phyloP scores from a whole-genome alignment of 2,329 filamentous ascomycete species.

The Fusarium coicis region DNA sequence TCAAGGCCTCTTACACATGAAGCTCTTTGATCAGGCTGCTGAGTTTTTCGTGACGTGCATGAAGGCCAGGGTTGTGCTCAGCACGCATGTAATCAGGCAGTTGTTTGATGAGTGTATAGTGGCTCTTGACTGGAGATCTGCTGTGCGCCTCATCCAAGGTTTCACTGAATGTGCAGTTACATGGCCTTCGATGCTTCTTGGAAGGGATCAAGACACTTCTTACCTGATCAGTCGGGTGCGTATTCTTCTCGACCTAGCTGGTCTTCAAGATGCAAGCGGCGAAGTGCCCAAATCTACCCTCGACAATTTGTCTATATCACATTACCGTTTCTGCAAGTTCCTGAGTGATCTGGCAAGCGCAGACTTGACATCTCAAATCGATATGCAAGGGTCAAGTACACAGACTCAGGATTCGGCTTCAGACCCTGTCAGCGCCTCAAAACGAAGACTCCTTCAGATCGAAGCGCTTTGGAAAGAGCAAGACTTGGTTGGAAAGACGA shows the following conservation, averaged over 20 bases:
- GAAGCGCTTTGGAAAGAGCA: conserved; percentile 51
- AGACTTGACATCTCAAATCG: conserved; percentile 18
- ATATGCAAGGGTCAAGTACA: neutral
- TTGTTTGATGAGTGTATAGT: conserved; percentile 56
- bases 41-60: conserved; percentile 55
- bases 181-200: conserved; percentile 43
- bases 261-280: conserved; percentile 32
- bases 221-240: conserved; percentile 48
- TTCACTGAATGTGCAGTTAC: conserved; percentile 41
- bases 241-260: conserved; percentile 52
- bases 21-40: conserved; percentile 57
- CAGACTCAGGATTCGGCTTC: neutral
- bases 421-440: conserved; percentile 9
- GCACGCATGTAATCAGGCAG: conserved; percentile 47
- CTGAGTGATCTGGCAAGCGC: conserved; percentile 35
- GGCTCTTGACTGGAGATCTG: conserved; percentile 54
- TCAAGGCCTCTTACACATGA: conserved; percentile 60
- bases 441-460: conserved; percentile 47
- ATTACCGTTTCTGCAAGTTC: conserved; percentile 33
- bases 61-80: conserved; percentile 48
- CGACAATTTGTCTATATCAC: conserved; percentile 44
- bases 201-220: conserved; percentile 31
- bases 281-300: conserved; percentile 27
- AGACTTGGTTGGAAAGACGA: conserved; percentile 43
- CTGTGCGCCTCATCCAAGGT: conserved; percentile 46